Evolutionary conservation across 495 filamentous ascomycete species (phyloP).

Genomic region (Amphirosellinia nigrospora): DNA sequence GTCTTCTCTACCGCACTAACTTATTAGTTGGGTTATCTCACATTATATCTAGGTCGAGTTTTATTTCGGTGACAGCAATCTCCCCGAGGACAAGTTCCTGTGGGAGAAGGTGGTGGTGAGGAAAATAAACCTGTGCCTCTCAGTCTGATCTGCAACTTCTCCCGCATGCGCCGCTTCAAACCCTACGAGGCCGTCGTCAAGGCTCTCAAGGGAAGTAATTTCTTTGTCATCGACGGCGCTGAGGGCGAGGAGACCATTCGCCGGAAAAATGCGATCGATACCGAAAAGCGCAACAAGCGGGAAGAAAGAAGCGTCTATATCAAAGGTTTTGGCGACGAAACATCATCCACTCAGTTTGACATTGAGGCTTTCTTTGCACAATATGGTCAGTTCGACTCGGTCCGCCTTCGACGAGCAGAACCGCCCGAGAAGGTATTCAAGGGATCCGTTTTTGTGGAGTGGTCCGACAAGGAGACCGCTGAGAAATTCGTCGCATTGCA

Average conservation of each 20-base stretch:
- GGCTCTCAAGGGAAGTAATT: slow-evolving; percentile 75
- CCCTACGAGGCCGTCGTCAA: slow-evolving; percentile 79
- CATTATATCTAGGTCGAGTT: slow-evolving; percentile 78
- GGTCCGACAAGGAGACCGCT: slow-evolving; percentile 73
- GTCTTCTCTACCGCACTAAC: slow-evolving; percentile 19
- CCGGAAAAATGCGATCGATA: slow-evolving; percentile 71
- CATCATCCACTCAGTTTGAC: slow-evolving; percentile 80
- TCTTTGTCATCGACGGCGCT: slow-evolving; percentile 70
- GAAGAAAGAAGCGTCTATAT: slow-evolving; percentile 54
- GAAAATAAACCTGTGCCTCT: slow-evolving; percentile 81
- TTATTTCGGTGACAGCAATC: slow-evolving; percentile 94
- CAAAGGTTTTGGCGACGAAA: slow-evolving; percentile 90
- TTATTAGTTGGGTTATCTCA: slow-evolving; percentile 17
- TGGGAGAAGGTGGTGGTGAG: slow-evolving; percentile 72
- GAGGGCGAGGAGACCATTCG: slow-evolving; percentile 59
- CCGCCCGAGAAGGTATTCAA: slow-evolving; percentile 72
- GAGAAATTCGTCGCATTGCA: slow-evolving; percentile 78
- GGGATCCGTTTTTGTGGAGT: slow-evolving; percentile 94
- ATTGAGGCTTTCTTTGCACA: slow-evolving; percentile 89
- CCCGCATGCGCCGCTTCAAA: slow-evolving; percentile 92
- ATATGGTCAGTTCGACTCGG: slow-evolving; percentile 77
- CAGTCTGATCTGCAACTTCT: slow-evolving; percentile 78
- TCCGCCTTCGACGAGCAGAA: slow-evolving; percentile 82
- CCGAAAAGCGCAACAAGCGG: slow-evolving; percentile 39
- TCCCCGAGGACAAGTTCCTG: slow-evolving; percentile 85